These are phyloP conservation scores for Cyberlindnera euphorbiae DNA, from an alignment of 805 yeast genomes.

Conservation along the genomic window DNA sequence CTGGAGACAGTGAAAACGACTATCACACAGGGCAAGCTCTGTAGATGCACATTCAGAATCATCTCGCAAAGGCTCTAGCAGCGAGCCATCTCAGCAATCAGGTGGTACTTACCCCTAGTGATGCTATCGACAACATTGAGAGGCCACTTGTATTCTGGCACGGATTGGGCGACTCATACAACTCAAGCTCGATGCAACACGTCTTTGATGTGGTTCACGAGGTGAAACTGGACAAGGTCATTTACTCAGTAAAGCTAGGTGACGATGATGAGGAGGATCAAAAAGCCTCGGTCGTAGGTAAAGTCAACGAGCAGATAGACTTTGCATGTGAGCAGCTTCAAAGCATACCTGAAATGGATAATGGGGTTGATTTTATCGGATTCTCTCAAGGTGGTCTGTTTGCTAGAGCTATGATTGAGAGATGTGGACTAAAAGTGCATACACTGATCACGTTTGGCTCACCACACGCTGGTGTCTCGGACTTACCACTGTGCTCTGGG, in stretches of 20 bases:
- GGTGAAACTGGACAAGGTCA: conserved; percentile 43
- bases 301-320: conserved; percentile 49
- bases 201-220: conserved; percentile 38
- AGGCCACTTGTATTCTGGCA: conserved; percentile 74
- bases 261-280: conserved; percentile 48
- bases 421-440: conserved; percentile 44
- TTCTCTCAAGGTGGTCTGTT: conserved; percentile 85
- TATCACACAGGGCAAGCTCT: too few species aligned
- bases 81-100: too few species aligned
- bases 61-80: too few species aligned
- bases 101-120: too few species aligned
- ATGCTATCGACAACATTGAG: too few species aligned
- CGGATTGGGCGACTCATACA: conserved; percentile 74
- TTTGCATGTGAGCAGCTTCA: conserved; percentile 51
- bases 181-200: conserved; percentile 52
- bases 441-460: conserved; percentile 71
- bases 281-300: conserved; percentile 53
- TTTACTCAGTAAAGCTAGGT: conserved; percentile 51
- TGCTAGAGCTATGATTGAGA: conserved; percentile 59
- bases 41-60: too few species aligned
- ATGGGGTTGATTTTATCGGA: conserved; percentile 72
- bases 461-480: conserved; percentile 74
- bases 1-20: too few species aligned
- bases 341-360: conserved; percentile 37
- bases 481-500: conserved; percentile 54